Percentiles rank a stretch among this genome's conserved stretches.
These are phyloP conservation scores for Populus hybrid DNA, from an alignment of 441 rosid genomes.

Conservation along the genomic window DNA sequence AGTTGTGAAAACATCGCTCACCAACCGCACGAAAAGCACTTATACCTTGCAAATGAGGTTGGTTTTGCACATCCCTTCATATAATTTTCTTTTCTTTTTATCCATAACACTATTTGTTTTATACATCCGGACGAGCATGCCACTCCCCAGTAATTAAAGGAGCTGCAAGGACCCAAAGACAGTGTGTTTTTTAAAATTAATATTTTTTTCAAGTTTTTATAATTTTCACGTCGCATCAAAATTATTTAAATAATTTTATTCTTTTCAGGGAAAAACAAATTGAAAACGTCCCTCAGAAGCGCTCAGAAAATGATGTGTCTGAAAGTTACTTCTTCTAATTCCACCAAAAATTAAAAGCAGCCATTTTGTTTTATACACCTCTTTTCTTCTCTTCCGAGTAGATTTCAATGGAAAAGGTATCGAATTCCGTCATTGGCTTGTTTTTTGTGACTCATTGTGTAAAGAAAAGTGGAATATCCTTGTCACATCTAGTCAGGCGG, in stretches of 20 bases:
- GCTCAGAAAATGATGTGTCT: background rate
- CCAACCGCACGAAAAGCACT: constrained; percentile 21
- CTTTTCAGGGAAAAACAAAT: background rate
- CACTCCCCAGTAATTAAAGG: too few relatives aligned
- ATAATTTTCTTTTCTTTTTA: background rate
- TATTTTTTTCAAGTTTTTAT: too few relatives aligned
- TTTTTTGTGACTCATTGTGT: too few relatives aligned
- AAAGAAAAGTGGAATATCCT: too few relatives aligned
- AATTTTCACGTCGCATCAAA: background rate
- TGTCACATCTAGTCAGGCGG: too few relatives aligned
- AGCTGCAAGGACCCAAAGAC: too few relatives aligned
- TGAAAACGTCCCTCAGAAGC: background rate
- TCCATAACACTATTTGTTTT: background rate
- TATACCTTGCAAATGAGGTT: background rate
- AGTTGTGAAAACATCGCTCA: background rate
- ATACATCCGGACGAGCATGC: background rate
- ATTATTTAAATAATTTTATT: too few relatives aligned
- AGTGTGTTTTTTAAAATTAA: too few relatives aligned
- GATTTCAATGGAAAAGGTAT: background rate
- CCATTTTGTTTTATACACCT: background rate
- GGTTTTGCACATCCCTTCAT: too few relatives aligned
- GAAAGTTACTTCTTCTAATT: too few relatives aligned
- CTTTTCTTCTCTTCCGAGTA: background rate
- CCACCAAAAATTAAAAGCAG: background rate
- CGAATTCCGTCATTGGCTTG: too few relatives aligned